phyloP scores from a whole-genome alignment of 768 basidiomycete species.

The Termitomyces sp. region DNA sequence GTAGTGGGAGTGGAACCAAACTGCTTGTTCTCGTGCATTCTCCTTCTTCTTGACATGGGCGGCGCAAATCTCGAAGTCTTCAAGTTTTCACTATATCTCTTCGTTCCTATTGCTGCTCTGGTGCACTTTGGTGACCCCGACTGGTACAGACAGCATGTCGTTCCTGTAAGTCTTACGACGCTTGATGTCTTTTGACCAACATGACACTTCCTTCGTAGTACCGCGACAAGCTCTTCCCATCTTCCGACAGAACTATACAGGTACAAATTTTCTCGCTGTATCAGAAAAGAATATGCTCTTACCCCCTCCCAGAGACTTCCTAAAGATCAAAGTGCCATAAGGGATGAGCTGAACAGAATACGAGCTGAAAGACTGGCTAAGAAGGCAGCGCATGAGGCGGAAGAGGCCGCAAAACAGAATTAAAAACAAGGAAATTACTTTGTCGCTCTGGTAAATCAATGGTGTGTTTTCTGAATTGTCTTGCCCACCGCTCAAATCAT shows the following conservation, averaged over 20 bases:
- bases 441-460: neutral
- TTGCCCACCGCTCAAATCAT: neutral
- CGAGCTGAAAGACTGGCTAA: conserved; percentile 55
- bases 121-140: conserved; percentile 85
- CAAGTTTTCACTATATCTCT: conserved; percentile 86
- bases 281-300: neutral
- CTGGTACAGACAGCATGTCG: conserved; percentile 77
- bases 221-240: conserved; percentile 67
- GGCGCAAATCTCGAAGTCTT: conserved; percentile 83
- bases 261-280: conserved; percentile 24
- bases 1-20: neutral
- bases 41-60: conserved; percentile 11
- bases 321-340: conserved; percentile 59
- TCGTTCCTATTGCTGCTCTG: conserved; percentile 76
- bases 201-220: conserved; percentile 40
- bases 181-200: neutral
- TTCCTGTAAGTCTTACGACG: conserved; percentile 48
- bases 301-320: conserved; percentile 47
- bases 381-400: conserved; percentile 36
- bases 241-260: conserved; percentile 50
- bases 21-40: neutral
- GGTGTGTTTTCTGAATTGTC: neutral
- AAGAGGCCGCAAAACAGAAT: neutral
- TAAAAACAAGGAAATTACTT: neutral
- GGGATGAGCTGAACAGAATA: conserved; percentile 69